Conservation (phyloP, 192 early-diverging fungal species). For the Pilaira anomala region DNA sequence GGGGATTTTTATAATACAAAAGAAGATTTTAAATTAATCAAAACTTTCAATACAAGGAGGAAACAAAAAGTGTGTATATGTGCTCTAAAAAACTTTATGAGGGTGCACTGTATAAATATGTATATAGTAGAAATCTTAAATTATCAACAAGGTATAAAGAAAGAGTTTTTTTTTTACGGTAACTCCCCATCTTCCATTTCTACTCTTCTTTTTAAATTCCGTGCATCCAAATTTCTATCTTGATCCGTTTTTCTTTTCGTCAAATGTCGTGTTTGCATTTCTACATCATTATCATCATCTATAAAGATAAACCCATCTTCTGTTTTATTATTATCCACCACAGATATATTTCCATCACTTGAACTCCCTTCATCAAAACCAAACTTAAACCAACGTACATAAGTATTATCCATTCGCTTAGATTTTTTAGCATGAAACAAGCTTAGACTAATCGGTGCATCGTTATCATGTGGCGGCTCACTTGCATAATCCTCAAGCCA, state of each 20-base stretch:
- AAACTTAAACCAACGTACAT: constrained; percentile 35
- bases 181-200: constrained; percentile 17
- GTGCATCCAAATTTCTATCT: too few relatives aligned
- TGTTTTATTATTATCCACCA: constrained; percentile 1
- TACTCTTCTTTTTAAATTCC: neutral
- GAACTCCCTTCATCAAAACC: constrained; percentile 20
- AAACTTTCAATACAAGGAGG: too few relatives aligned
- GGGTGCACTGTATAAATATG: too few relatives aligned
- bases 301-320: constrained; percentile 11
- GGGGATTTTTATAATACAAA: too few relatives aligned
- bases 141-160: too few relatives aligned
- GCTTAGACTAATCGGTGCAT: constrained; percentile 30
- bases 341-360: neutral
- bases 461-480: constrained; percentile 38
- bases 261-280: neutral
- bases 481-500: constrained; percentile 54
- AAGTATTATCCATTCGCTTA: constrained; percentile 28
- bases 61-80: too few relatives aligned
- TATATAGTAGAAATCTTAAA: too few relatives aligned
- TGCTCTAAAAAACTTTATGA: too few relatives aligned
- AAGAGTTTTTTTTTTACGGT: neutral
- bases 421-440: constrained; percentile 32
- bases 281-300: constrained; percentile 6
- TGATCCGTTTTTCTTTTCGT: neutral
- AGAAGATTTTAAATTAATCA: too few relatives aligned